phyloP scores from a whole-genome alignment of 352 stramenopile genomes.

The Globisporangium lucens region DNA sequence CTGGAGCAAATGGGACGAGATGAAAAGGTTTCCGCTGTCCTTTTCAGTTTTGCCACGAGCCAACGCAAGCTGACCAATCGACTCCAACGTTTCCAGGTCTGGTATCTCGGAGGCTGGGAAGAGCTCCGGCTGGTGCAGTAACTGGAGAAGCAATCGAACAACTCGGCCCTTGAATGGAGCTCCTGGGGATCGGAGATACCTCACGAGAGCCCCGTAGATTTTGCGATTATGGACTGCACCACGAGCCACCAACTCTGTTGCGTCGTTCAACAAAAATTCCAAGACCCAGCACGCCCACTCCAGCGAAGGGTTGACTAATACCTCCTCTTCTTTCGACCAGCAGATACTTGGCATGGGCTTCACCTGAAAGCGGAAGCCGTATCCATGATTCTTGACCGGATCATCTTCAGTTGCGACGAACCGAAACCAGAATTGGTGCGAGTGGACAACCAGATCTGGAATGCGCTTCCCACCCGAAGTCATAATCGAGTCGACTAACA shows the following conservation, averaged over 20 bases:
- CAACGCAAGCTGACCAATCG: constrained; percentile 58
- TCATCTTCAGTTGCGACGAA: constrained; percentile 72
- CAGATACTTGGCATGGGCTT: constrained; percentile 73
- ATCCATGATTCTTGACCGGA: constrained; percentile 51
- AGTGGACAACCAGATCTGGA: constrained; percentile 71
- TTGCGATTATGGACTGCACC: constrained; percentile 79
- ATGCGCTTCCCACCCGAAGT: constrained; percentile 35
- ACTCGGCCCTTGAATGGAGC: constrained; percentile 81
- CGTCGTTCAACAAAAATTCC: constrained; percentile 76
- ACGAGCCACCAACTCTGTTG: constrained; percentile 52
- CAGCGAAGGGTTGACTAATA: constrained; percentile 68
- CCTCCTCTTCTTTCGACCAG: constrained; percentile 78
- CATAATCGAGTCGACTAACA: constrained; percentile 42
- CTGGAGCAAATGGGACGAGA: constrained; percentile 74
- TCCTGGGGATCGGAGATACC: constrained; percentile 74
- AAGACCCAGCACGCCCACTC: constrained; percentile 87
- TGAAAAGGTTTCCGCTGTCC: constrained; percentile 59
- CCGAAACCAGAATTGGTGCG: constrained; percentile 81
- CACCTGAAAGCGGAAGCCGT: constrained; percentile 84
- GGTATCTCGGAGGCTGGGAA: constrained; percentile 59
- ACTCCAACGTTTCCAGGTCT: constrained; percentile 58
- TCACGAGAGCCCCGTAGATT: constrained; percentile 77
- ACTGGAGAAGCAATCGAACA: constrained; percentile 68
- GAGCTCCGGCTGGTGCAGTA: constrained; percentile 57
- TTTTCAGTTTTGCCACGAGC: constrained; percentile 54